Conservation (phyloP, 768 basidiomycete species). For the Boletales sp. region DNA sequence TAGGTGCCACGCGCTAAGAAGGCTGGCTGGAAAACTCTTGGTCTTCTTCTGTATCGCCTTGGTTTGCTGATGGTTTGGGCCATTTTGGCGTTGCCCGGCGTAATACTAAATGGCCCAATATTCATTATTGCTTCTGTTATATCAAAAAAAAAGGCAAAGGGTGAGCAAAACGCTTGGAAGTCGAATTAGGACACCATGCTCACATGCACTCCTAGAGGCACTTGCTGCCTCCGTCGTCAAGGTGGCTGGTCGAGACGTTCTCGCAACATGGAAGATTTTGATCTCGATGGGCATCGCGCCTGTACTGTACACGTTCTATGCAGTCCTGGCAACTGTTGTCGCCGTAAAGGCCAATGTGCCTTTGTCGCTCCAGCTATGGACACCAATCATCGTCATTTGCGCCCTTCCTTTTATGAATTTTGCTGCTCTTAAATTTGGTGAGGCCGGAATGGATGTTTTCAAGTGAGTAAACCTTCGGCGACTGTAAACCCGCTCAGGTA, state of each 20-base stretch:
- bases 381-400: constrained; percentile 73
- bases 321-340: constrained; percentile 69
- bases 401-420: constrained; percentile 86
- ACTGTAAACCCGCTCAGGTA: not conserved
- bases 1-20: constrained; percentile 86
- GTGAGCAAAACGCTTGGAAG: constrained; percentile 33
- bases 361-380: constrained; percentile 60
- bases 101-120: constrained; percentile 88
- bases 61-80: constrained; percentile 79
- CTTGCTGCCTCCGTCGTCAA: constrained; percentile 95
- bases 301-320: constrained; percentile 80
- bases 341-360: constrained; percentile 66
- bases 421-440: constrained; percentile 94
- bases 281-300: constrained; percentile 92
- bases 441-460: constrained; percentile 95
- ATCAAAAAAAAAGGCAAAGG: constrained; percentile 86
- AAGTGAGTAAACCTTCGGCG: constrained; percentile 59
- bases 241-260: constrained; percentile 92
- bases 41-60: constrained; percentile 79
- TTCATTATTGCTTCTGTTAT: constrained; percentile 88
- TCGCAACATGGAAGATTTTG: constrained; percentile 96
- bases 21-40: constrained; percentile 82
- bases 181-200: not conserved
- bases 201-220: constrained; percentile 58
- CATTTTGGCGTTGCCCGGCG: constrained; percentile 82